Evolutionary conservation across 495 filamentous ascomycete species (phyloP).

Genomic region (Neurospora sp.): DNA sequence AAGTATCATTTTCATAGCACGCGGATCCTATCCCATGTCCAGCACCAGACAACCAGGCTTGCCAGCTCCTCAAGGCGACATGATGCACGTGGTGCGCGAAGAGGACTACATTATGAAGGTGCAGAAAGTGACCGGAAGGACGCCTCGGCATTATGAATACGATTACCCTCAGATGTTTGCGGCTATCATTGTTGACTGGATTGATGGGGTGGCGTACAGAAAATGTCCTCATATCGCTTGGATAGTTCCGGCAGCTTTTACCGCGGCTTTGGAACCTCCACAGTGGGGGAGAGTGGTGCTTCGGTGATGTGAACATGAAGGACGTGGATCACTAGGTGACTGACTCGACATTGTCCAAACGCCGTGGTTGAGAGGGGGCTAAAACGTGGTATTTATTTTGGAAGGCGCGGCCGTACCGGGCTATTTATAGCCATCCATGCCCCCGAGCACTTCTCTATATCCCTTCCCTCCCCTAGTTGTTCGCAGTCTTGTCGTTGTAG

Average conservation of each 20-base stretch:
- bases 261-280: neutral
- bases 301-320: neutral
- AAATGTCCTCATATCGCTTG: neutral
- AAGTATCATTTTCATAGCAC: neutral
- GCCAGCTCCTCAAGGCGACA: too few relatives aligned
- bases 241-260: neutral
- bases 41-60: neutral
- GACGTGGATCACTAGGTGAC: neutral
- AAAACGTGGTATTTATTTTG: neutral
- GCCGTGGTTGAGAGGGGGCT: neutral
- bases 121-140: neutral
- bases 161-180: neutral
- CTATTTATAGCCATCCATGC: too few relatives aligned
- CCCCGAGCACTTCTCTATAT: too few relatives aligned
- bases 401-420: too few relatives aligned
- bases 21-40: neutral
- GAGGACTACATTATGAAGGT: neutral
- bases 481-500: constrained; percentile 28
- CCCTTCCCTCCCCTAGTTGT: too few relatives aligned
- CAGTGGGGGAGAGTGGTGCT: neutral
- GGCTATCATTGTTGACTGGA: neutral
- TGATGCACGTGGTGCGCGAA: neutral
- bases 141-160: neutral
- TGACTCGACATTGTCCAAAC: neutral
- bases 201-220: neutral